Evolutionary conservation across 2,329 filamentous ascomycete genomes (phyloP), one percentile per base, ranked within the genome.

Genomic region (Lasiodiplodia sp.): DNA sequence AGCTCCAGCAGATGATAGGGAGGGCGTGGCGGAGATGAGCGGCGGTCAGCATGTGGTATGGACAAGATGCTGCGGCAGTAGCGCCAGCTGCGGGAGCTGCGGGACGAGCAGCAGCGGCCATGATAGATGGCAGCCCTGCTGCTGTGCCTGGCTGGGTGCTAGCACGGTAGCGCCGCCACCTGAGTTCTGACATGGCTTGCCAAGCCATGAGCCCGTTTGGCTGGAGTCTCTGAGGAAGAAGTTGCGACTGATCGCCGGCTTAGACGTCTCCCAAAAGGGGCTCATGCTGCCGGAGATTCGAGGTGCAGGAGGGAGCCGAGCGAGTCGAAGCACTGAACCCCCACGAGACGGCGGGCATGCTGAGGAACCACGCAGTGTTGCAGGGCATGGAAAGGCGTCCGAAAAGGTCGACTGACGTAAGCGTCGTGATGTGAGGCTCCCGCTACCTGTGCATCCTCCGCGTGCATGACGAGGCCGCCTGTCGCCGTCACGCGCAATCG

Each of bases 371-470:
- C 23, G 57, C 57, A 25, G 40, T 40, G 40, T 21, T 62, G 58
- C 60, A 64, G 60, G 60, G 60, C 47, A 64, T 52, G 60, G 58
- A 18, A 63, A 51, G 21, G 23, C 58, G 49, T 34, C 58, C 60
- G 37, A 34, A 64, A 52, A 37, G 18, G 60, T 52, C 25, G 37
- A 38, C 60, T 64, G 60, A 64, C 60, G 60, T 52, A 64, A 64
- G 60, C 60, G 40, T 63, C n/a, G 40, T 62, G 57, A 62, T 47
- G 57, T 62, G 56, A 58, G 56, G 56, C 56, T 58, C 56, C 55
- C 37, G 40, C 37, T 25, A 3, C 57, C 28, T 4, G 31, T 12
- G 31, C 31, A 6, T 14, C 3, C 52, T 55, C 6, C 34, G 4
- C 25, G 10, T 49, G 58, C 60, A 52, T 52, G 44, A 60, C 56